These are phyloP conservation scores for Ceraceosorus guamensis DNA, from an alignment of 1,284 basidiomycete genomes.

Conservation along the genomic window DNA sequence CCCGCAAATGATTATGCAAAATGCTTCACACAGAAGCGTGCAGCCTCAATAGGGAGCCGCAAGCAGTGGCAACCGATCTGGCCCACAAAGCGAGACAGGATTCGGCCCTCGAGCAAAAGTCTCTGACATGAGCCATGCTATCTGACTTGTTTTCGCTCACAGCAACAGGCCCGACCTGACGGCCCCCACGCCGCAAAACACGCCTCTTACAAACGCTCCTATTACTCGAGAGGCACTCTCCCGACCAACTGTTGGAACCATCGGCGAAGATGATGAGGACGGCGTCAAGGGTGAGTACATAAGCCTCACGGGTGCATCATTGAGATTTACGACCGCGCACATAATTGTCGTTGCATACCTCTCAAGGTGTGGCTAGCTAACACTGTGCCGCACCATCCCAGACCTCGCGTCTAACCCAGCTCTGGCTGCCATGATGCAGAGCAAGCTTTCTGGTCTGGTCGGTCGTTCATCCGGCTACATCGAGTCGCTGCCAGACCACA, in stretches of 20 bases:
- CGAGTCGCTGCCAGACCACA: constrained; percentile 72
- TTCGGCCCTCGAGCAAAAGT: too few species aligned
- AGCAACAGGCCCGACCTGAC: constrained; percentile 40
- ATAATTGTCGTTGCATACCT: not conserved
- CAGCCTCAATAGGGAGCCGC: not conserved
- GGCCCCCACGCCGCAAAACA: constrained; percentile 75
- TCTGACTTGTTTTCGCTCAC: constrained; percentile 1
- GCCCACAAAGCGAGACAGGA: too few species aligned
- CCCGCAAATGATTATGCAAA: not conserved
- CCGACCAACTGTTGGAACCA: constrained; percentile 53
- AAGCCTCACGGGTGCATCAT: not conserved
- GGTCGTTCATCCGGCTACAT: constrained; percentile 77
- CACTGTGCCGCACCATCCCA: not conserved
- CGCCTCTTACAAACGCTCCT: constrained; percentile 64
- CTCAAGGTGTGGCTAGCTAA: not conserved
- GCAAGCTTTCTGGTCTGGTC: constrained; percentile 59
- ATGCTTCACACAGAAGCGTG: not conserved
- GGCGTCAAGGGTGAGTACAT: constrained; percentile 8
- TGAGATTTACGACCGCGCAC: not conserved
- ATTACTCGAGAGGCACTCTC: constrained; percentile 61
- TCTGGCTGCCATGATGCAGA: constrained; percentile 49
- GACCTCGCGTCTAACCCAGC: constrained; percentile 31
- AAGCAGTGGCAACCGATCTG: not conserved
- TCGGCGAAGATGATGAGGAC: constrained; percentile 43
- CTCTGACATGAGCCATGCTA: not conserved